These are phyloP conservation scores for Dalbergia cultrata DNA, from an alignment of 306 rosid species.

Conservation along the genomic window DNA sequence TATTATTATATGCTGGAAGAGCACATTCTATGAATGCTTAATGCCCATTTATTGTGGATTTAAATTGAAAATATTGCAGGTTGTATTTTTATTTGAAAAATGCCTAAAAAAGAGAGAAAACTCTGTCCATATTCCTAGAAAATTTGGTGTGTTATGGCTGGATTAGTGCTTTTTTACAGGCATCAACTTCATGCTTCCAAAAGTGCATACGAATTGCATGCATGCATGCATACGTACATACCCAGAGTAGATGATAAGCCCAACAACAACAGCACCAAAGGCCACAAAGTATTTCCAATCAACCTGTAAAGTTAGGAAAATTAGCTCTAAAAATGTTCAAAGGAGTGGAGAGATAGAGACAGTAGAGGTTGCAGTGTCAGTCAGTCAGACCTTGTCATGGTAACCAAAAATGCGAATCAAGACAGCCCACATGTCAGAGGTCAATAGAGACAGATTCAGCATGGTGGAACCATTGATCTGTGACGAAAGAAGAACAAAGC, in stretches of 20 bases:
- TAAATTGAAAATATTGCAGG: too few relatives aligned
- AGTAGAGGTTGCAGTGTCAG: background rate
- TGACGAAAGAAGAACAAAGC: constrained; percentile 31
- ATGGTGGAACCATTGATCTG: constrained; percentile 90
- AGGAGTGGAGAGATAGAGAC: background rate
- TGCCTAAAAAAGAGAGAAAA: too few relatives aligned
- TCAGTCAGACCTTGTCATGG: constrained; percentile 75
- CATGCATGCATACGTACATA: constrained; percentile 42
- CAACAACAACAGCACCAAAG: constrained; percentile 74
- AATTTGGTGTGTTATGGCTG: too few relatives aligned
- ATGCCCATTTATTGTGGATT: too few relatives aligned
- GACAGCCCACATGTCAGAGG: constrained; percentile 99
- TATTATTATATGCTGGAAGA: too few relatives aligned
- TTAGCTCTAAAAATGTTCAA: constrained; percentile 36
- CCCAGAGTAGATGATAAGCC: constrained; percentile 89
- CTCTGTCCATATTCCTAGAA: too few relatives aligned
- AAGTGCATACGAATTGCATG: too few relatives aligned
- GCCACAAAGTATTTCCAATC: constrained; percentile 97
- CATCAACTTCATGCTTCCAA: background rate
- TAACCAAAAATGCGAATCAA: constrained; percentile 86
- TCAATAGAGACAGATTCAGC: constrained; percentile 91
- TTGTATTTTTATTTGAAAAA: too few relatives aligned
- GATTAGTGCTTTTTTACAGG: constrained; percentile 11
- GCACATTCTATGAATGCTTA: too few relatives aligned
- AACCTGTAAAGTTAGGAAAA: constrained; percentile 63